Percentiles rank a stretch among this genome's conserved stretches.
Evolutionary conservation across 1,139 yeast species (phyloP).

Genomic region (Nakaseomyces delphensis): DNA sequence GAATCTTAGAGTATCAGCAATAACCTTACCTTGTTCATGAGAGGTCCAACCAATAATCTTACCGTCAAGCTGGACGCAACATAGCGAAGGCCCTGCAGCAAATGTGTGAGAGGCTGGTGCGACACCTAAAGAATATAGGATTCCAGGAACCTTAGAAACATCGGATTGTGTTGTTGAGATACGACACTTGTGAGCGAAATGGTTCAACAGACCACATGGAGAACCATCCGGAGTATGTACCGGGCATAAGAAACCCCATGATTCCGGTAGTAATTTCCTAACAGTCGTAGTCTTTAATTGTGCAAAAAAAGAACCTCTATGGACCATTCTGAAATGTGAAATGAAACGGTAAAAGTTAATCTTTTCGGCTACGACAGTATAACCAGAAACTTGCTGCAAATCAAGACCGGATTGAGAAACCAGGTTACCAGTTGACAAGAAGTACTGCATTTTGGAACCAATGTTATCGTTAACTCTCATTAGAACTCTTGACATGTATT

Average conservation of each 20-base stretch:
- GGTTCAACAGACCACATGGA: constrained; percentile 97
- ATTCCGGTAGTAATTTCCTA: constrained; percentile 90
- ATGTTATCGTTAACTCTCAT: constrained; percentile 81
- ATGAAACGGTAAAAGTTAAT: constrained; percentile 94
- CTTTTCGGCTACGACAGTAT: constrained; percentile 97
- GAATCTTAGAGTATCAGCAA: constrained; percentile 83
- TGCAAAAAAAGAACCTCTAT: constrained; percentile 98
- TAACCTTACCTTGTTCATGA: constrained; percentile 75
- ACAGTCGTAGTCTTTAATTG: constrained; percentile 96
- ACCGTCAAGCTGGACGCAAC: constrained; percentile 93
- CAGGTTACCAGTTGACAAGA: constrained; percentile 91
- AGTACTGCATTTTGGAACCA: constrained; percentile 90
- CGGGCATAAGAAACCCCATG: constrained; percentile 99
- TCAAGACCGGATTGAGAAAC: constrained; percentile 96
- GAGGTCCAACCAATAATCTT: constrained; percentile 89
- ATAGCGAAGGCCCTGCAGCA: constrained; percentile 79
- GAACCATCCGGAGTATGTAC: constrained; percentile 99
- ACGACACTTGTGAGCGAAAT: constrained; percentile 89
- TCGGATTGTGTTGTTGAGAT: constrained; percentile 73
- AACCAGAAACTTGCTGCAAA: constrained; percentile 96
- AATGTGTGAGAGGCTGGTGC: constrained; percentile 60
- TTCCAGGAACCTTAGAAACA: constrained; percentile 59
- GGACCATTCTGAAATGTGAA: constrained; percentile 98
- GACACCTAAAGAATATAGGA: constrained; percentile 71
- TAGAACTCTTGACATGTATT: constrained; percentile 74